Evolutionary conservation across 2,329 filamentous ascomycete species (phyloP), one percentile per base, ranked within the genome.

Genomic region (Talaromyces sp.): DNA sequence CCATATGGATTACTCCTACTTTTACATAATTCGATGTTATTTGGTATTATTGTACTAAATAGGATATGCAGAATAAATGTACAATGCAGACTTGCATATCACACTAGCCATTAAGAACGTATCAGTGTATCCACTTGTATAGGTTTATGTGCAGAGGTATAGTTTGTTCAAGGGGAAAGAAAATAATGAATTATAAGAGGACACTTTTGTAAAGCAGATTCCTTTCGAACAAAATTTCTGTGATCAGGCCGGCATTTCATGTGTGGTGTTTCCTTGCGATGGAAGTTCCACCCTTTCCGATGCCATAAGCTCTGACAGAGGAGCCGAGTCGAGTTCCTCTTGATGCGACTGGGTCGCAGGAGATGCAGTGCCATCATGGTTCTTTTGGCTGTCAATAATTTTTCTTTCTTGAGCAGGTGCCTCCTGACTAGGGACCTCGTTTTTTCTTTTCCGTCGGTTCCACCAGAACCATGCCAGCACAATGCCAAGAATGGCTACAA

Each of bases 391-490:
- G 12, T 5, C 14, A 21, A 11, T 14, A 50, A 21, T 24, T 21
- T 14, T 50, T 1, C 24, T 10, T 19, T 26, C 43, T 50, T 50
- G 35, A 38, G 12, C 7, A 26, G 43, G 32, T 12, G 17, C 2
- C 12, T 50, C n/a, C 26, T 50, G 35, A 38, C 2, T 26, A 50
- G 43, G 43, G 4, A 3, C 19, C 19, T 50, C 19, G 10, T 26
- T 50, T 14, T 19, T 46, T 41, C 24, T 52, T 54, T 56, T 56
- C 3, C 53, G 11, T 52, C 54, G 54, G 1, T 41, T 56, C 58
- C 58, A 60, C 58, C 58, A 60, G 26, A 54, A 56, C 17, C 32
- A 17, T 21, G 35, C 26, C 19, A 54, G 19, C 6, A n/a, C 58
- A 54, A 53, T 32, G 14, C 31, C 53, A 8, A 35, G 54, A 46